Base-by-base conservation (phyloP, 176 grass and related monocot genomes). In the Otatea glauca region DNA sequence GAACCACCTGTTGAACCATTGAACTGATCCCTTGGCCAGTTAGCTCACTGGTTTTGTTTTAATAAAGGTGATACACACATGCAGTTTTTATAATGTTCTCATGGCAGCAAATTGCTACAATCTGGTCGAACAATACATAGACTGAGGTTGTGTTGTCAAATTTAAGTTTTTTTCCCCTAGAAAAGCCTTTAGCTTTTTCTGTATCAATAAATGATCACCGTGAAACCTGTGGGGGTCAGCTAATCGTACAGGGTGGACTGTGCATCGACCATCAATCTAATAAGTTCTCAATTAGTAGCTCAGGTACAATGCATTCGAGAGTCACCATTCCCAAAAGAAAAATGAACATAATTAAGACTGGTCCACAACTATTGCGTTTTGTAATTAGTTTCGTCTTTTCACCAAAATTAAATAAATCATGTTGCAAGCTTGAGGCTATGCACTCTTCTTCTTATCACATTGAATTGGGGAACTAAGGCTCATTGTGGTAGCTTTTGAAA, bases 211-310 rank as follows among this genome's bases (percentile, higher is more conserved):
- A 60, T 59, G 58, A 42, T 37, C 23, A 4, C 35, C 37, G 4
- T 8, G 21, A 60, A 60, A 76, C 53, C 74, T 42, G 73, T 56
- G 10, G 34, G 15, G 74, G 35, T 59, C 74, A 76, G 37, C 55
- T 61, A 77, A 77, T 62, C 37, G 17, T 62, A 53, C 23, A 77
- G 75, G 75, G 75, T 18, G 15, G 55, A 77, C 55, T 61, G n/a
- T 27, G 38, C 4, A 43, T 77, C 4, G 8, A 44, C 24, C 37
- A 77, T 77, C 8, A 77, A 77, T 21, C 55, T 7, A 59, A 23
- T 10, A 59, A 59, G 21, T 59, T 59, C 23, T 13, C 25, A 64
- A 29, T 64, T 11, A 32, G 61, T 65, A 65, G 41, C 42, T 65
- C 16, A 78, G 13, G 59, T 78, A 38, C 8, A 78, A 74, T 59